Percentiles rank a stretch among this genome's conserved stretches.
Evolutionary conservation across 2,329 filamentous ascomycete species (phyloP).

Genomic region (Rosellinia necatrix): DNA sequence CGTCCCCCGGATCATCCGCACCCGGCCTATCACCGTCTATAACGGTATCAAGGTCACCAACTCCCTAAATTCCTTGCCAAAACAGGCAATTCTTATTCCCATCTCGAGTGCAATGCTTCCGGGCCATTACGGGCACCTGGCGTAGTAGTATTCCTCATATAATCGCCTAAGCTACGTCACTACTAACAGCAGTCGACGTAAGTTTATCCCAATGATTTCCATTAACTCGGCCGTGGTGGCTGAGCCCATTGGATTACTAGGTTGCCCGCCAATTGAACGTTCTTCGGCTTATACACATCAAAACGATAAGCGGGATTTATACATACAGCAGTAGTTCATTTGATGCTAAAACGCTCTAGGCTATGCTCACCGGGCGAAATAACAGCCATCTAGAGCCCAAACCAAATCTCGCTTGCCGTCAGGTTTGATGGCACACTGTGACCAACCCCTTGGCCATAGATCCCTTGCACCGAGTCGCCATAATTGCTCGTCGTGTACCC

Average conservation of each 20-base stretch:
- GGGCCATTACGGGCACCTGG: too few relatives aligned
- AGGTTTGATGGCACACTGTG: slow-evolving; percentile 42
- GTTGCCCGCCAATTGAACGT: neutral
- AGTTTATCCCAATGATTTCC: neutral
- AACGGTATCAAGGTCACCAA: slow-evolving; percentile 11
- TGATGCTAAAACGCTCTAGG: neutral
- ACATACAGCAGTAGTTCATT: neutral
- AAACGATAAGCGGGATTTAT: neutral
- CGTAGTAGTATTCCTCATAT: neutral
- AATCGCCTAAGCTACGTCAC: too few relatives aligned
- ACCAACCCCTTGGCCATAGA: slow-evolving; percentile 41
- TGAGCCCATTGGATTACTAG: neutral
- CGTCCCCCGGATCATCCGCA: slow-evolving; percentile 4
- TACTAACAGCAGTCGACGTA: neutral
- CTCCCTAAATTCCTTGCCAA: neutral
- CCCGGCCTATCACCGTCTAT: slow-evolving; percentile 9
- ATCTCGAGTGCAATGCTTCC: neutral
- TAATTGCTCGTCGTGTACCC: slow-evolving; percentile 48
- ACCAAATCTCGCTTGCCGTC: slow-evolving; percentile 42
- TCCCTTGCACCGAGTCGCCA: slow-evolving; percentile 44
- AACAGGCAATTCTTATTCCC: neutral
- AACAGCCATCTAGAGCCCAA: slow-evolving; percentile 33
- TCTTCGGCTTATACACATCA: slow-evolving; percentile 1
- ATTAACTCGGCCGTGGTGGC: neutral
- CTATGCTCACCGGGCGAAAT: neutral